Evolutionary conservation across 257 asterid species (phyloP).

Genomic region (Solanum ossicruentum): DNA sequence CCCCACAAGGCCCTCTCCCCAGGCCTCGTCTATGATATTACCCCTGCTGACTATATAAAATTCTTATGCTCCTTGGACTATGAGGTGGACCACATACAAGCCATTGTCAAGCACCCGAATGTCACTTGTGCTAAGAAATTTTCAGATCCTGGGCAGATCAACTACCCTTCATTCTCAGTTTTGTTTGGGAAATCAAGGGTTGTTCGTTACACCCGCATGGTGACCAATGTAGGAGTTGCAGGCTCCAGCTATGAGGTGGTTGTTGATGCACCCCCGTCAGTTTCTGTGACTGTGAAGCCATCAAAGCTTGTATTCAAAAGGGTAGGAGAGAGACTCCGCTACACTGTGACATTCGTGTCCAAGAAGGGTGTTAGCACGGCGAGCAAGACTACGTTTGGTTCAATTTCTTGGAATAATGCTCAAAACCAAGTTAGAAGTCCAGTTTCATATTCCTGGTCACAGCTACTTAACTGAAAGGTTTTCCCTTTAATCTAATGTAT

Average conservation of each 20-base stretch:
- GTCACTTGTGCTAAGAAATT: conserved; percentile 44
- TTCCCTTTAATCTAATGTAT: background rate
- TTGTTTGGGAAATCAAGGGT: conserved; percentile 52
- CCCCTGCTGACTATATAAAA: conserved; percentile 17
- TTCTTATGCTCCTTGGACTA: conserved; percentile 41
- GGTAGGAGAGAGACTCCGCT: conserved; percentile 33
- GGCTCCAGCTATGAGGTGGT: conserved; percentile 34
- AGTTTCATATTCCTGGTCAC: conserved; percentile 53
- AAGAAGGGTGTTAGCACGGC: conserved; percentile 9
- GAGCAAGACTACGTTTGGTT: conserved; percentile 39
- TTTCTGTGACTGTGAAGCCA: conserved; percentile 50
- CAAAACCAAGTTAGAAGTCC: conserved; percentile 62
- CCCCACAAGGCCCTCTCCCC: conserved; percentile 37
- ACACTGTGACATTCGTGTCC: conserved; percentile 59
- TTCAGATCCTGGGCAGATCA: conserved; percentile 62
- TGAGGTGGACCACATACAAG: conserved; percentile 25
- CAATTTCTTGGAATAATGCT: conserved; percentile 53
- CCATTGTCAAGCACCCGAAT: conserved; percentile 37
- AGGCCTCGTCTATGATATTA: conserved; percentile 28
- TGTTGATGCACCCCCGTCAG: conserved; percentile 28
- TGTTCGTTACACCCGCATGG: conserved; percentile 44
- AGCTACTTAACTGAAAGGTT: background rate
- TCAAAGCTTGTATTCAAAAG: conserved; percentile 30
- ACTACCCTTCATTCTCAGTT: conserved; percentile 77
- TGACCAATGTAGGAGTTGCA: conserved; percentile 67